These are phyloP conservation scores for Rhizopus stolonifer DNA, from an alignment of 371 early-diverging fungal species.

Conservation along the genomic window DNA sequence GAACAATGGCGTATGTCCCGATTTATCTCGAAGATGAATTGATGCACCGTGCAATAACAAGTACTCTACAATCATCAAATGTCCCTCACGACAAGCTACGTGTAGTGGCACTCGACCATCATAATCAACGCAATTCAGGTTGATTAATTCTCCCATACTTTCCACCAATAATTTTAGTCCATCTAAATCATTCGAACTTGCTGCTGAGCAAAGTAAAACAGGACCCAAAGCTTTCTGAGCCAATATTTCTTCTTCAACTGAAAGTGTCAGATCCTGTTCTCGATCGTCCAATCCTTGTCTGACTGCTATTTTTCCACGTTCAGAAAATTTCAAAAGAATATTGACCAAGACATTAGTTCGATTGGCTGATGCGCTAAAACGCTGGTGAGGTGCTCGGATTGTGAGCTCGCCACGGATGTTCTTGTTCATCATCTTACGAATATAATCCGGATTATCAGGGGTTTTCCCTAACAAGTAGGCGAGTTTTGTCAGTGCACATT, in stretches of 20 bases:
- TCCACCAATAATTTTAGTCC: constrained; percentile 69
- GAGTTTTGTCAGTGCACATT: constrained; percentile 94
- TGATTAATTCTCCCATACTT: constrained; percentile 53
- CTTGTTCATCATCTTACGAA: constrained; percentile 79
- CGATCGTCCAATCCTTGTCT: constrained; percentile 9
- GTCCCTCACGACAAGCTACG: constrained; percentile 80
- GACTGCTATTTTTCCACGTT: constrained; percentile 17
- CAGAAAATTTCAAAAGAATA: constrained; percentile 40
- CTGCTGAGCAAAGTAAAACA: constrained; percentile 87
- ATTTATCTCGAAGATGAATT: constrained; percentile 87
- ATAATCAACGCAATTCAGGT: constrained; percentile 83
- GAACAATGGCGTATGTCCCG: constrained; percentile 88
- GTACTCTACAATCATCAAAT: constrained; percentile 68
- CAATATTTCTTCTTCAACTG: constrained; percentile 60
- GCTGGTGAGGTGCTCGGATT: constrained; percentile 58
- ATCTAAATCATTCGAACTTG: constrained; percentile 80
- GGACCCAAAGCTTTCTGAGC: constrained; percentile 83
- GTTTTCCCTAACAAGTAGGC: constrained; percentile 81
- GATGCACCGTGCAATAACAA: constrained; percentile 84
- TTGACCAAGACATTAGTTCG: constrained; percentile 55
- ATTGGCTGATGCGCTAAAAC: constrained; percentile 54
- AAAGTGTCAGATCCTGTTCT: constrained; percentile 31
- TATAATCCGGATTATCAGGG: constrained; percentile 58
- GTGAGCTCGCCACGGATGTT: constrained; percentile 95
- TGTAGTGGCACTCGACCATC: constrained; percentile 86